Evolutionary conservation across 169 alveolate genomes (phyloP).

Genomic region (Plasmodium fragile): DNA sequence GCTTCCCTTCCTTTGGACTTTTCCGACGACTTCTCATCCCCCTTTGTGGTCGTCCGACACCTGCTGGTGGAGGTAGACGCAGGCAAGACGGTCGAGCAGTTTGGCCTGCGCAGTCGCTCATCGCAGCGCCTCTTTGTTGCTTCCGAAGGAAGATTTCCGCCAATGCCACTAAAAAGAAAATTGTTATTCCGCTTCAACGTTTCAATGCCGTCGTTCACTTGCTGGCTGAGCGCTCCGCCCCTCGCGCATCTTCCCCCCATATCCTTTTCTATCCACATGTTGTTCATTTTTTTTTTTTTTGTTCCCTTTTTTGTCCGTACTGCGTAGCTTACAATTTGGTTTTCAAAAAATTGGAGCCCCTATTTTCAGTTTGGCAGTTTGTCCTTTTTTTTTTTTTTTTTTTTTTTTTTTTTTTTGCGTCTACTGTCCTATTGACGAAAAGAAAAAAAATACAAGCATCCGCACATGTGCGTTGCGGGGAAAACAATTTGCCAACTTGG

Average conservation of each 20-base stretch:
- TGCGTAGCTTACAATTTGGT: neutral
- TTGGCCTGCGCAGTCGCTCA: neutral
- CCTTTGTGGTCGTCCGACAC: neutral
- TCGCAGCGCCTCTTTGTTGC: neutral
- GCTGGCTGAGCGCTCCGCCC: constrained; percentile 63
- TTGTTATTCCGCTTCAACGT: constrained; percentile 40
- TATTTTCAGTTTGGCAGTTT: neutral
- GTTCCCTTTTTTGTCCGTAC: neutral
- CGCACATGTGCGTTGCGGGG: neutral
- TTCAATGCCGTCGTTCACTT: constrained; percentile 57
- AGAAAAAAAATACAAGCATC: neutral
- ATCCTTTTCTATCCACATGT: constrained; percentile 70
- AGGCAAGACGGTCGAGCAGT: neutral
- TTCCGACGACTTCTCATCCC: neutral
- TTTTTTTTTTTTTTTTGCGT: no score
- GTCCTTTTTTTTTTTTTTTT: no score
- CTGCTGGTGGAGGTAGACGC: neutral
- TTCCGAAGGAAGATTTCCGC: constrained; percentile 19
- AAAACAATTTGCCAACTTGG: neutral
- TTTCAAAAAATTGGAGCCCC: neutral
- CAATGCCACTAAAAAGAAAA: neutral
- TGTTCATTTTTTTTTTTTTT: neutral
- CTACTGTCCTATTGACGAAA: neutral
- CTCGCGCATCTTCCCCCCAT: constrained; percentile 8
- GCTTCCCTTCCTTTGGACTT: neutral